Percentiles rank a stretch among this genome's conserved stretches.
phyloP scores from a whole-genome alignment of 2,329 filamentous ascomycete genomes.

The Penicillium sp. region DNA sequence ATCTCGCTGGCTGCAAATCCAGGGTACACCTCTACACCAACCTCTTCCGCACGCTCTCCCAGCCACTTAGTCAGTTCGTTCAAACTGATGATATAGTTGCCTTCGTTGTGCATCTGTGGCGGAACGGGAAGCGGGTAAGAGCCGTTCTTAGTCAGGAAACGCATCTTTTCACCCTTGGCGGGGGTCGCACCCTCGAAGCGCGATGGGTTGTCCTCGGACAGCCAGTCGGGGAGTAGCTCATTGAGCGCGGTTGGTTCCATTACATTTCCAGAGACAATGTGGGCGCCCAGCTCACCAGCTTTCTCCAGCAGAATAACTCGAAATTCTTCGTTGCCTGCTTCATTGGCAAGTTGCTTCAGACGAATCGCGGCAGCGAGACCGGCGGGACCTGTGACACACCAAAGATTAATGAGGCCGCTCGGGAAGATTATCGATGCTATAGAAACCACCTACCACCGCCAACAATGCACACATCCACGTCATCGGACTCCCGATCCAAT shows the following conservation, averaged over 20 bases:
- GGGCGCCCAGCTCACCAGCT: conserved; percentile 88
- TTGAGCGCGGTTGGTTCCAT: conserved; percentile 85
- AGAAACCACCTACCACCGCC: conserved; percentile 66
- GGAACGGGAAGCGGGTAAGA: conserved; percentile 81
- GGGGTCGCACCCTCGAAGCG: conserved; percentile 86
- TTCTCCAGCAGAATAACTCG: conserved; percentile 91
- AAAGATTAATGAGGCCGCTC: conserved; percentile 5
- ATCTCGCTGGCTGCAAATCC: conserved; percentile 95
- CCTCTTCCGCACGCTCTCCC: conserved; percentile 90
- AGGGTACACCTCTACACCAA: conserved; percentile 93
- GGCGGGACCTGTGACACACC: conserved; percentile 64
- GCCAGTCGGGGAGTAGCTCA: conserved; percentile 92
- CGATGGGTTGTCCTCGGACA: conserved; percentile 80
- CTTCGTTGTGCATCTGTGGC: conserved; percentile 97
- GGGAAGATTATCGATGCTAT: background rate
- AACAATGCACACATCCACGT: conserved; percentile 96
- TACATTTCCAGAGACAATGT: conserved; percentile 94
- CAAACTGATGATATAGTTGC: conserved; percentile 95
- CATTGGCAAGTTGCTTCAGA: conserved; percentile 91
- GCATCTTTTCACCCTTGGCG: conserved; percentile 82
- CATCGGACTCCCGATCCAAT: conserved; percentile 83
- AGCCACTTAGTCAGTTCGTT: conserved; percentile 97
- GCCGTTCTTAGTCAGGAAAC: conserved; percentile 80
- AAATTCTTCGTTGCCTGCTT: conserved; percentile 93
- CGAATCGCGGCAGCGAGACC: conserved; percentile 90